Evolutionary conservation across 169 alveolate species (phyloP).

Genomic region (Miamiensis avidus): DNA sequence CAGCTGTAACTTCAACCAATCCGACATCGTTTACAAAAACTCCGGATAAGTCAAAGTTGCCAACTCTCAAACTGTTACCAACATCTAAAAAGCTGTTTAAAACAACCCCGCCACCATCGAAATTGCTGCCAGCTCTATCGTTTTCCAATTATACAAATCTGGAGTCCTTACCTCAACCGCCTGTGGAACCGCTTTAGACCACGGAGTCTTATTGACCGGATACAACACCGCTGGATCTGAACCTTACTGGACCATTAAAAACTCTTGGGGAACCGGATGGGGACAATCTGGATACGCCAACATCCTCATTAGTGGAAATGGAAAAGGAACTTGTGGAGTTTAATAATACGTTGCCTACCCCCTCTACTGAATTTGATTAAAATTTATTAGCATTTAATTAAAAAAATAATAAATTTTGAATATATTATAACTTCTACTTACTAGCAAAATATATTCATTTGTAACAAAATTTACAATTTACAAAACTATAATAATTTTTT

Average conservation of each 20-base stretch:
- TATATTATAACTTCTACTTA: too few relatives aligned
- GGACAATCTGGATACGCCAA: conserved; percentile 15
- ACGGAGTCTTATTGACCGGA: conserved; percentile 59
- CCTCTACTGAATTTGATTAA: background rate
- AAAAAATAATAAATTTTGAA: too few relatives aligned
- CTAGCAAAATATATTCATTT: too few relatives aligned
- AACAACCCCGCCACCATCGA: conserved; percentile 5
- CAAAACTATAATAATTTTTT: too few relatives aligned
- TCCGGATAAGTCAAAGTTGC: background rate
- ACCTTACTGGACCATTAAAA: conserved; percentile 13
- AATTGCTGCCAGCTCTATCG: conserved; percentile 16
- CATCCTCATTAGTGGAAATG: background rate
- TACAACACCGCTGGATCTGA: conserved; percentile 16
- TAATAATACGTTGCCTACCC: background rate
- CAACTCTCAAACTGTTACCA: background rate
- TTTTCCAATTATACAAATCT: conserved; percentile 22
- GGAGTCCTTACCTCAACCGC: conserved; percentile 32
- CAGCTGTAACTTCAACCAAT: background rate
- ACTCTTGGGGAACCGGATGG: conserved; percentile 26
- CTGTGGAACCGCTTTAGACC: conserved; percentile 51
- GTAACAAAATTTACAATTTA: too few relatives aligned
- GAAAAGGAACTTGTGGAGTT: background rate
- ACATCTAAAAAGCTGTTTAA: background rate
- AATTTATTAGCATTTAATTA: too few relatives aligned
- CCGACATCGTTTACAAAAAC: background rate